Conservation (phyloP, 2,329 filamentous ascomycete species). For the Ophiostoma montium region DNA sequence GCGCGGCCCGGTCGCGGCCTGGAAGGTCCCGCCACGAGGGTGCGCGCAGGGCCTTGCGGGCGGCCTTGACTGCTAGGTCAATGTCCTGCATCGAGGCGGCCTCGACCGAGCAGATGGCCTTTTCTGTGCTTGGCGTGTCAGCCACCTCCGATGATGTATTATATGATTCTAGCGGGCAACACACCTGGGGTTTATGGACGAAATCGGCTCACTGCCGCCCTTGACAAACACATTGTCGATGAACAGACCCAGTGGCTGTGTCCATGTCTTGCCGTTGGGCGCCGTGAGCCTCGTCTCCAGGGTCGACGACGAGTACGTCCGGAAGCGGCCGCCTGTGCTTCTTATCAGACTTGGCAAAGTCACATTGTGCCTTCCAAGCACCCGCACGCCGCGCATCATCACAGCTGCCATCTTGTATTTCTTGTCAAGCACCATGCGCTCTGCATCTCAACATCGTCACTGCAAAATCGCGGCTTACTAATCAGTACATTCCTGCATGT, state of each 20-base stretch:
- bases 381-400: too few relatives aligned
- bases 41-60: slow-evolving; percentile 52
- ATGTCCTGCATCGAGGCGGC: slow-evolving; percentile 54
- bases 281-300: slow-evolving; percentile 47
- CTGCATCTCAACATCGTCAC: neutral
- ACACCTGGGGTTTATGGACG: slow-evolving; percentile 56
- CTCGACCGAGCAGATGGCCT: slow-evolving; percentile 56
- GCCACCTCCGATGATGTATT: neutral
- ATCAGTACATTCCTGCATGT: too few relatives aligned
- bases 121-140: slow-evolving; percentile 32
- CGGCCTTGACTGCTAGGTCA: slow-evolving; percentile 54
- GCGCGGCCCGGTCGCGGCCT: slow-evolving; percentile 50
- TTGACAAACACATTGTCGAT: slow-evolving; percentile 72
- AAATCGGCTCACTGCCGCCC: slow-evolving; percentile 49
- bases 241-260: slow-evolving; percentile 63
- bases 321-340: neutral
- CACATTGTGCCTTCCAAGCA: too few relatives aligned
- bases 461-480: too few relatives aligned
- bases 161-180: slow-evolving; percentile 11
- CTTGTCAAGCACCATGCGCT: too few relatives aligned
- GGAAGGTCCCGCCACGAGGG: slow-evolving; percentile 54
- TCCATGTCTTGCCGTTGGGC: slow-evolving; percentile 61
- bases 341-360: too few relatives aligned
- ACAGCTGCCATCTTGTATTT: too few relatives aligned
- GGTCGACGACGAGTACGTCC: slow-evolving; percentile 6